phyloP scores from a whole-genome alignment of 2,329 filamentous ascomycete species.

The Trichoderma simmonsii region DNA sequence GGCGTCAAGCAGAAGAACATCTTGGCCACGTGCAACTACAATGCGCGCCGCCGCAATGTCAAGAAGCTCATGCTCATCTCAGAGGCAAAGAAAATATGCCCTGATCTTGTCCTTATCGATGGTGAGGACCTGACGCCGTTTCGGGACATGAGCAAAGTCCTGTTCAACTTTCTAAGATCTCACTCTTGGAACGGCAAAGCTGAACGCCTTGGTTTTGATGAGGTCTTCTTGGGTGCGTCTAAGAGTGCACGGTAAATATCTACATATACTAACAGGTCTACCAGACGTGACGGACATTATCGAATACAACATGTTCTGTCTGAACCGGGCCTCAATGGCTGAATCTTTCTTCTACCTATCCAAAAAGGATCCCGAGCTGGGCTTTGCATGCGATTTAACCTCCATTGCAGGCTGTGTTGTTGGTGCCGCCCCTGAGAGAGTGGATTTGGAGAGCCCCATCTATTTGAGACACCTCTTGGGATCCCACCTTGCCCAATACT shows the following conservation, averaged over 20 bases:
- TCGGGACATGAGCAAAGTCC: slow-evolving; percentile 76
- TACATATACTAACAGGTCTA: background rate
- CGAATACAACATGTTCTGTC: slow-evolving; percentile 70
- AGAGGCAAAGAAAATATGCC: slow-evolving; percentile 76
- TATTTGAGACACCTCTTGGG: slow-evolving; percentile 67
- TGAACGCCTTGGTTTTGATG: slow-evolving; percentile 86
- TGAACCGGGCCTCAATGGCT: slow-evolving; percentile 63
- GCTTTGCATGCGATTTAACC: slow-evolving; percentile 76
- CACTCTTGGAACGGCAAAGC: slow-evolving; percentile 76
- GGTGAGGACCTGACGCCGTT: slow-evolving; percentile 86
- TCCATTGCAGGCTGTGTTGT: slow-evolving; percentile 60
- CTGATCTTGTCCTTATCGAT: slow-evolving; percentile 79
- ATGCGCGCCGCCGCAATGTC: slow-evolving; percentile 69
- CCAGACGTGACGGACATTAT: slow-evolving; percentile 85
- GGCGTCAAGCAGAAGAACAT: slow-evolving; percentile 94
- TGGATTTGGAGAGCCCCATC: slow-evolving; percentile 36
- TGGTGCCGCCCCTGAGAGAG: slow-evolving; percentile 23
- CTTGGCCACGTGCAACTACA: slow-evolving; percentile 90
- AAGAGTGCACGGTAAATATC: background rate
- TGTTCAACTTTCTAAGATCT: slow-evolving; percentile 69
- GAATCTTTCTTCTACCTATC: slow-evolving; percentile 80
- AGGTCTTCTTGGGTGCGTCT: slow-evolving; percentile 57
- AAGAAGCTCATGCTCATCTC: slow-evolving; percentile 81
- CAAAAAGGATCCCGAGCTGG: slow-evolving; percentile 68
- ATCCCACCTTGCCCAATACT: slow-evolving; percentile 74